Base-by-base conservation (phyloP, 1,284 basidiomycete species). In the Puccinia triticina region DNA sequence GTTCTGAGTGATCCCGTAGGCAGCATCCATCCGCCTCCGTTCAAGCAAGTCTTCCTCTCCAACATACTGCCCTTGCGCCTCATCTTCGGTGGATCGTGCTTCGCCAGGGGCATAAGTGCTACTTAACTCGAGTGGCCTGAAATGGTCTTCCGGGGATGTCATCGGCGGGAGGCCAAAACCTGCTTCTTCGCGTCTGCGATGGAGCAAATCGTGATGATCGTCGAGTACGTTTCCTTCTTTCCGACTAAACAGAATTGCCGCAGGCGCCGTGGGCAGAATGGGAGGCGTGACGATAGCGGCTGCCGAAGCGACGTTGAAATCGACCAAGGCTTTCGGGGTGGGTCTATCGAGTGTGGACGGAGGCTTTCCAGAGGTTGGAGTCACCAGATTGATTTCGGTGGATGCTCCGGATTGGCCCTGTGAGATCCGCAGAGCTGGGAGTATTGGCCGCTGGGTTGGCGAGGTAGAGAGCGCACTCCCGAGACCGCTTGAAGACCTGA, bases 121-220 rank as follows among this genome's bases (percentile, higher is more conserved):
- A 64, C 46, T 66, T 26, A 69, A 64, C 26, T 59, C 64, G 11
- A 82, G 81, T 34, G 81, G 81, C 48, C 53, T 74, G 57, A 82
- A 76, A 34, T 82, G 81, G 59, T 82, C 81, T 69, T 82, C 81
- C 1, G 81, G 81, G 53, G 81, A 71, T 34, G 77, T 69, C 55
- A 82, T 59, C 8, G 72, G 43, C n/a, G 81, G 81, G n/a, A 82
- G 72, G 26, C 81, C 81, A 61, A 69, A 82, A 12, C 74, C 81
- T 32, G 81, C 81, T 75, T 82, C 81, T 61, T 82, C 74, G 23
- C 81, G 81, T 46, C 81, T 73, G 21, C 81, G 81, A 46, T 82
- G 57, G 4, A 82, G 66, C 32, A 82, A 48, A 59, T 82, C 81
- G 26, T 76, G 34, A 77, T 82, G 81, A 61, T 82, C 74, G 23